These are phyloP conservation scores for Ascochyta clinopodiicola DNA, from an alignment of 2,329 filamentous ascomycete genomes.

Conservation along the genomic window DNA sequence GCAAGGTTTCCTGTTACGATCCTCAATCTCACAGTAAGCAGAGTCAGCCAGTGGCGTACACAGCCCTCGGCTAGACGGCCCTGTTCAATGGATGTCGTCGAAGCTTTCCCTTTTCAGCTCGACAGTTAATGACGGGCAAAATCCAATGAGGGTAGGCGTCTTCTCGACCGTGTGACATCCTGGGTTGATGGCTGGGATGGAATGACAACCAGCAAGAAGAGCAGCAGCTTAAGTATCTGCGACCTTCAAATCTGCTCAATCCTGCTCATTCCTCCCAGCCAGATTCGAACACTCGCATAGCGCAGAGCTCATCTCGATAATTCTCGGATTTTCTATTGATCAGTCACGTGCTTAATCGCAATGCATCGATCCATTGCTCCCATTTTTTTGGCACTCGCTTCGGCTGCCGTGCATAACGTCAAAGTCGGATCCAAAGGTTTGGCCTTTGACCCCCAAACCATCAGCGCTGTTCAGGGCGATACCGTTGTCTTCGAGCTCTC, in stretches of 20 bases:
- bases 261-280: background rate
- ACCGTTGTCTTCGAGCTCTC: conserved; percentile 25
- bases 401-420: conserved; percentile 21
- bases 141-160: background rate
- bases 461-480: conserved; percentile 23
- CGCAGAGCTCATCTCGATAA: background rate
- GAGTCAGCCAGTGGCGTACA: conserved; percentile 2
- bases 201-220: background rate
- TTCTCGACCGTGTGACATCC: background rate
- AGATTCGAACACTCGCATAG: background rate
- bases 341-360: background rate
- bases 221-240: conserved; percentile 1
- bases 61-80: conserved; percentile 1
- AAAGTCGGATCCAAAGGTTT: conserved; percentile 20
- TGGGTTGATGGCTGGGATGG: conserved; percentile 4
- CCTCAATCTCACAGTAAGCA: background rate
- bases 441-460: conserved; percentile 18
- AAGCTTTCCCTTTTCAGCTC: conserved; percentile 5
- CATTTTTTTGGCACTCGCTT: conserved; percentile 5
- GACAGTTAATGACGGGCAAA: background rate
- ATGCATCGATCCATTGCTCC: conserved; percentile 1
- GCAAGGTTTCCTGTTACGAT: background rate
- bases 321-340: background rate
- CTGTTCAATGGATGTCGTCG: background rate
- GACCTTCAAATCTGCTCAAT: background rate